Conservation (phyloP, 2,329 filamentous ascomycete genomes). For the Ploettnerulaceae sp. region DNA sequence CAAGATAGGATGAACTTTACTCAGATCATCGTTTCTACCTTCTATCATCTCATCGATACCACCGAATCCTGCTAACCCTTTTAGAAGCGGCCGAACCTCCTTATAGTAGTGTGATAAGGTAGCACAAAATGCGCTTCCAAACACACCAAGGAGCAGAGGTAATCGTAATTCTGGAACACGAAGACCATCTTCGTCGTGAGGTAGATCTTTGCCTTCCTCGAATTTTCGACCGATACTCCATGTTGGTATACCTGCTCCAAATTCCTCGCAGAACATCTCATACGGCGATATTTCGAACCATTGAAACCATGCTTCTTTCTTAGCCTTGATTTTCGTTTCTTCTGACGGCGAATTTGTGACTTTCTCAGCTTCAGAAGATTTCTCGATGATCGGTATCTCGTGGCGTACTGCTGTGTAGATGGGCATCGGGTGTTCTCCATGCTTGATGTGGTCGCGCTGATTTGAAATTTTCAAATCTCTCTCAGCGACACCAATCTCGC, state of each 20-base stretch:
- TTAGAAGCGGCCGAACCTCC: slow-evolving; percentile 80
- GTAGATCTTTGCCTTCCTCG: slow-evolving; percentile 61
- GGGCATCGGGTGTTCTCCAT: slow-evolving; percentile 78
- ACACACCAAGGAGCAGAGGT: slow-evolving; percentile 86
- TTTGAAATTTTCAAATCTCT: slow-evolving; percentile 87
- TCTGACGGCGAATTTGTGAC: slow-evolving; percentile 38
- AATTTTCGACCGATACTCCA: slow-evolving; percentile 90
- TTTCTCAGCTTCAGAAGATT: slow-evolving; percentile 36
- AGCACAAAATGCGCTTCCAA: slow-evolving; percentile 93
- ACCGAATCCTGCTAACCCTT: slow-evolving; percentile 67
- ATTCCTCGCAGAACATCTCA: slow-evolving; percentile 92
- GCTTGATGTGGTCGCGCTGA: slow-evolving; percentile 69
- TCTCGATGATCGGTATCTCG: slow-evolving; percentile 72
- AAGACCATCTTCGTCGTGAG: slow-evolving; percentile 59
- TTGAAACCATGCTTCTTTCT: slow-evolving; percentile 83
- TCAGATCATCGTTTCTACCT: slow-evolving; percentile 75
- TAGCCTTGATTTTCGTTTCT: slow-evolving; percentile 46
- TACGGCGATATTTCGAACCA: slow-evolving; percentile 97
- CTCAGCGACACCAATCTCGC: slow-evolving; percentile 71
- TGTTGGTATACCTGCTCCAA: slow-evolving; percentile 85
- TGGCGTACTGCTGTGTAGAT: slow-evolving; percentile 96
- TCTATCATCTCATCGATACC: slow-evolving; percentile 78
- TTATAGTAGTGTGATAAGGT: slow-evolving; percentile 95
- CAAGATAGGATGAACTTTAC: slow-evolving; percentile 91
- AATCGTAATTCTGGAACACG: slow-evolving; percentile 80